Percentiles rank a stretch among this genome's conserved stretches.
These are phyloP conservation scores for Globisporangium megalacanthum DNA, from an alignment of 352 stramenopile species.

Conservation along the genomic window DNA sequence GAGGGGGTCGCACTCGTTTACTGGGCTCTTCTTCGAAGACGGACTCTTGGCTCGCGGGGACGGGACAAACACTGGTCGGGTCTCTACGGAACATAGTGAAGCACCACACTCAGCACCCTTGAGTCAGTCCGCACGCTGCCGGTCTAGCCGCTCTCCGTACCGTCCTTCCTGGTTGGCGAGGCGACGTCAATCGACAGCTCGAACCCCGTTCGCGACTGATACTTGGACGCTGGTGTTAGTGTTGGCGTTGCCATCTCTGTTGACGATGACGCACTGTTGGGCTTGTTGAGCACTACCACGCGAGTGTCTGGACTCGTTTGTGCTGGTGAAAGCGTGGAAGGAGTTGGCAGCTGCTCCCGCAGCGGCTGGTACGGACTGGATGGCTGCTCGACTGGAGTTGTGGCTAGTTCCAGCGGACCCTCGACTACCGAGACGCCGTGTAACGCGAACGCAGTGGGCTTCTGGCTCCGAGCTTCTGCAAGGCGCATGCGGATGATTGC, in stretches of 20 bases:
- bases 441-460: conserved; percentile 8
- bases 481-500: conserved; percentile 43
- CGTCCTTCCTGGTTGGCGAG: conserved; percentile 31
- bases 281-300: not conserved
- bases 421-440: no score
- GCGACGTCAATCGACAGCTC: conserved; percentile 48
- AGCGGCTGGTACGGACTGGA: not conserved
- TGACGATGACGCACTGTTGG: not conserved
- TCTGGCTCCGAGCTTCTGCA: conserved; percentile 23
- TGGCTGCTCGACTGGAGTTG: not conserved
- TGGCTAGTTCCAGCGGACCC: not conserved
- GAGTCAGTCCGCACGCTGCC: not conserved
- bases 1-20: conserved; percentile 7
- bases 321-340: not conserved
- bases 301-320: not conserved
- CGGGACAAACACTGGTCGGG: conserved; percentile 39
- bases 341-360: not conserved
- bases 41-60: conserved; percentile 42
- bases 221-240: conserved; percentile 25
- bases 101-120: not conserved
- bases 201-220: conserved; percentile 41
- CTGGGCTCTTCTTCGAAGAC: conserved; percentile 11
- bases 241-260: not conserved
- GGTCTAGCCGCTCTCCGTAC: conserved; percentile 18
- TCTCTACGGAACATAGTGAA: conserved; percentile 20